Evolutionary conservation across 192 early-diverging fungal species (phyloP).

Genomic region (Rhizophagus clarus): DNA sequence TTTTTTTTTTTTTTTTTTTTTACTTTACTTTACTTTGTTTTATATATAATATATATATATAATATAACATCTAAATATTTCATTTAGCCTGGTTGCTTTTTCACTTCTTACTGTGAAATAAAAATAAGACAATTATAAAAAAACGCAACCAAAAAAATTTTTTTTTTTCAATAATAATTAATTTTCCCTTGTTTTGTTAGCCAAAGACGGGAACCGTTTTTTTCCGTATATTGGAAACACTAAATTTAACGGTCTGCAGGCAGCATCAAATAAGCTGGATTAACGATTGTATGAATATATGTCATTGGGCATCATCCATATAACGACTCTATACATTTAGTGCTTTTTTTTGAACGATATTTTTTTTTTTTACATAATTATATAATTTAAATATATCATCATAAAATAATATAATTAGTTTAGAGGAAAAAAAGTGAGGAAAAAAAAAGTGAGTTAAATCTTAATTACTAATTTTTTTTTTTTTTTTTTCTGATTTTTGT

Average conservation of each 20-base stretch:
- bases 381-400: background rate
- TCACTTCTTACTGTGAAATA: background rate
- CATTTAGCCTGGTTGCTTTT: conserved; percentile 2
- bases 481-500: background rate
- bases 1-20: background rate
- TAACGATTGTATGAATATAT: background rate
- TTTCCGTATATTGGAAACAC: background rate
- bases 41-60: background rate
- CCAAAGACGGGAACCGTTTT: conserved; percentile 15
- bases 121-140: background rate
- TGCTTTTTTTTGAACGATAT: background rate
- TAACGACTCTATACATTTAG: background rate
- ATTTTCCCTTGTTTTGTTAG: background rate
- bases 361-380: background rate
- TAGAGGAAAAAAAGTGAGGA: background rate
- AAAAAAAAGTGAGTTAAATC: background rate
- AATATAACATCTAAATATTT: background rate
- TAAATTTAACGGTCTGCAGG: conserved; percentile 8
- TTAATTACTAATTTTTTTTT: background rate
- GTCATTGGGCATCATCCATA: background rate
- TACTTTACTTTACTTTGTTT: background rate
- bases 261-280: background rate
- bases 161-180: background rate
- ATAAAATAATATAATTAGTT: conserved; percentile 14
- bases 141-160: background rate